Conservation (phyloP, 2,329 filamentous ascomycete species). For the Metarhizium guizhouense region DNA sequence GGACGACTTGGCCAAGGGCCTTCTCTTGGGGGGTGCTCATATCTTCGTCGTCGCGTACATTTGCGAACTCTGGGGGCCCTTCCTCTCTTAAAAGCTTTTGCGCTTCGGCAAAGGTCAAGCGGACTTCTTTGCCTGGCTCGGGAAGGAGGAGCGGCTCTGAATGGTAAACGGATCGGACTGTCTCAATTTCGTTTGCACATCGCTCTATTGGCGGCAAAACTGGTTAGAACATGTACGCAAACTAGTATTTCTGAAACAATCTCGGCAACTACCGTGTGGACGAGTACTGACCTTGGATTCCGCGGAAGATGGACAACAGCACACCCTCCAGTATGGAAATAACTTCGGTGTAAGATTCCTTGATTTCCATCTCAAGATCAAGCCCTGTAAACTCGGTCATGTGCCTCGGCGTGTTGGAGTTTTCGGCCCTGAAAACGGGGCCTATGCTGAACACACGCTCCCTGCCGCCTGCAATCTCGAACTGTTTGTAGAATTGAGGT, state of each 20-base stretch:
- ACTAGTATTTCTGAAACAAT: neutral
- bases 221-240: neutral
- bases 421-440: conserved; percentile 78
- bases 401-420: conserved; percentile 75
- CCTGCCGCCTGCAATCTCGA: conserved; percentile 70
- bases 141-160: conserved; percentile 71
- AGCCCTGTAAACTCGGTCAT: conserved; percentile 85
- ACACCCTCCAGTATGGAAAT: conserved; percentile 63
- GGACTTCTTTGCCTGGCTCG: conserved; percentile 62
- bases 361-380: conserved; percentile 85
- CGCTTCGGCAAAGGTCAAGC: conserved; percentile 69
- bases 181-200: conserved; percentile 63
- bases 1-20: conserved; percentile 78
- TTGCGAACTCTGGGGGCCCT: conserved; percentile 54
- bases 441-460: conserved; percentile 72
- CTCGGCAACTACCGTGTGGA: neutral
- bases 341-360: conserved; percentile 70
- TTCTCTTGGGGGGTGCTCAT: conserved; percentile 77
- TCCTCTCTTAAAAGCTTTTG: conserved; percentile 70
- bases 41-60: conserved; percentile 70
- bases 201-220: conserved; percentile 18
- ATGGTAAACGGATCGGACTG: conserved; percentile 65
- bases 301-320: conserved; percentile 70
- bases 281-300: conserved; percentile 16
- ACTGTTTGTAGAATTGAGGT: conserved; percentile 83